phyloP scores from a whole-genome alignment of 768 basidiomycete genomes.

The Leucocoprinus leucothites region DNA sequence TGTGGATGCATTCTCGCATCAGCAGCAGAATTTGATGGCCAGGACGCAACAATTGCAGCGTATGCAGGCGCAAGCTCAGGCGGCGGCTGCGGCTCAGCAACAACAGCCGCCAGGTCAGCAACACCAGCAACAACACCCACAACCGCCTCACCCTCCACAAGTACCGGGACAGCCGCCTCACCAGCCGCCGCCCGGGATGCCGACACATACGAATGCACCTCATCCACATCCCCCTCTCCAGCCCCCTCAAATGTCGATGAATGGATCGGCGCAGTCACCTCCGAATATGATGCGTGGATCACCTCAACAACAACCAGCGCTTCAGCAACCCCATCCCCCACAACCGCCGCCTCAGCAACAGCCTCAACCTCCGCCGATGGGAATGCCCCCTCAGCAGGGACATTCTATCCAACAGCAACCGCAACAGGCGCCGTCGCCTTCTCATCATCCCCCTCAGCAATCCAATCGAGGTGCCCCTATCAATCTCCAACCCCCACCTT shows the following conservation, averaged over 20 bases:
- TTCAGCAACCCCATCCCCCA: conserved; percentile 21
- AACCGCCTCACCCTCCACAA: not conserved
- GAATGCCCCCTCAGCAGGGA: conserved; percentile 17
- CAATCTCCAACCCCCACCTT: conserved; percentile 6
- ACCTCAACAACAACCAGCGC: conserved; percentile 9
- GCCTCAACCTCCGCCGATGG: conserved; percentile 14
- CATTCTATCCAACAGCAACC: conserved; percentile 18
- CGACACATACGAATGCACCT: not conserved
- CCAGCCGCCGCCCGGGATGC: not conserved
- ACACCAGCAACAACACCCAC: conserved; percentile 12
- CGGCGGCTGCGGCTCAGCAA: conserved; percentile 15
- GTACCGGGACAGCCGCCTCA: conserved; percentile 8
- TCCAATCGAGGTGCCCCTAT: conserved; percentile 1
- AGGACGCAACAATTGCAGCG: conserved; percentile 16
- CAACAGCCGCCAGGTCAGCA: conserved; percentile 13
- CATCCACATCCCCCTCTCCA: conserved; percentile 6
- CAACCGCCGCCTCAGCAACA: conserved; percentile 21
- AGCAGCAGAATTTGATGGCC: not conserved
- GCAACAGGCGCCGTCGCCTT: conserved; percentile 15
- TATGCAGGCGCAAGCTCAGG: conserved; percentile 12
- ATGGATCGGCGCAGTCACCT: conserved; percentile 11
- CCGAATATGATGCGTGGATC: conserved; percentile 1
- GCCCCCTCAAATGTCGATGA: conserved; percentile 7
- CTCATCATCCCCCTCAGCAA: not conserved
- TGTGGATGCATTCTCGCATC: conserved; percentile 27